Base-by-base conservation (phyloP, 108 stramenopile genomes). In the Nitzschia sp. region DNA sequence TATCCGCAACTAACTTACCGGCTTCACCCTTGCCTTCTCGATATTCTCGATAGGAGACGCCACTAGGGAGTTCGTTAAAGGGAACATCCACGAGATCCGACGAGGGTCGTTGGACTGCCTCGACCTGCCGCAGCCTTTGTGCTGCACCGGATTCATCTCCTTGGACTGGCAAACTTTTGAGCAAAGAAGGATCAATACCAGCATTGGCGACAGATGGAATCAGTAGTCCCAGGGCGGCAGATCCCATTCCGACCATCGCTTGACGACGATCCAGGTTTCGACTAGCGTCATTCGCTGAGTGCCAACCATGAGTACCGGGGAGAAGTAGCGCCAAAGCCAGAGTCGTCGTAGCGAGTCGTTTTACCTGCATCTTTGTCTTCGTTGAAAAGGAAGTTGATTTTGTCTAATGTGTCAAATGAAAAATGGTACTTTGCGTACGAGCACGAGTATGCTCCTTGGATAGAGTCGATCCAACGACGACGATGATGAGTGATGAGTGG, bases 21-120 rank as follows among this genome's bases (percentile, higher is more conserved):
- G 77, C 77, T 25, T 77, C 82, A 31, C 86, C 86, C 45, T 79
- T 85, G 28, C 89, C 85, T 62, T 86, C 83, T 21, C 86, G 75
- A 56, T 83, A 87, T 63, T 87, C 86, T 27, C 89, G 79, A 58
- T 78, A 90, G 5, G 68, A 63, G 0, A 81, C 88, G 11, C 85
- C 88, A 6, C 76, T 78, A 25, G 85, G 69, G 0, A 90, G 68
- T 23, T 72, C 63, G 38, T 73, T 77, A 53, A 81, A 90, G 15
- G 85, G 81, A 36, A 85, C 74, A 23, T 89, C 80, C 38, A 74
- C 71, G 3, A 71, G 41, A 57, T 89, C 82, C 2, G 79, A 72
- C 29, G 84, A 80, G 0, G 82, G 88, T 29, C 72, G 76, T 67
- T 75, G 73, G 38, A 64, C 54, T 22, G 65, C 36, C 54, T 79